Evolutionary conservation across 441 rosid genomes (phyloP), one percentile per base, ranked within the genome.

Genomic region (Viola pubescens): DNA sequence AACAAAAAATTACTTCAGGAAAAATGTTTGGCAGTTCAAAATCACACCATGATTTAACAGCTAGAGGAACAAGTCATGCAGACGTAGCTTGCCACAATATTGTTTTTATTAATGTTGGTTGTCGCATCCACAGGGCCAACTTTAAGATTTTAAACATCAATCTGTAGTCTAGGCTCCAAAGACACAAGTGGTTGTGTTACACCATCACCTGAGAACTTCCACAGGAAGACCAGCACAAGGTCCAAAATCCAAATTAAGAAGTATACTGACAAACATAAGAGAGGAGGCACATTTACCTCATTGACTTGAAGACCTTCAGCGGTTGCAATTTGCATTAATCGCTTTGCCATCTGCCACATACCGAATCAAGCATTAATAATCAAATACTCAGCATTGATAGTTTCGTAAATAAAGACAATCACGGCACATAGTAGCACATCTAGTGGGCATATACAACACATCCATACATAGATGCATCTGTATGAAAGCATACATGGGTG

Each of bases 261-360:
- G 58, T 19, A 11, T 50, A 46, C 38, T 42, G 34, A 13, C 46
- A 52, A 48, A 3, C 38, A 46, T 41, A 16, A 37, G 34, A 38
- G 26, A 53, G 51, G 13, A 49, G 4, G 34, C 11, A 59, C 60
- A 60, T 53, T 72, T 78, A 92, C 98, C 86, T 83, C 91, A 65
- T 84, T 79, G 64, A 81, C 80, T 75, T 84, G 79, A 71, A 92
- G 88, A 39, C 94, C 90, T 81, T 92, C 98, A 57, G 81, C 79
- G 52, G 79, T 82, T 46, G 94, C 86, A 68, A 92, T 69, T 65
- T 89, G 94, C 82, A 73, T 81, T 73, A 92, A 77, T 78, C 98
- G 83, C 82, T 92, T 92, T 49, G 88, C 97, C 89, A 92, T 92
- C 98, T 92, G 79, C 54, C 72, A 77, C 44, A 53, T 55, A 70